Percentiles rank a stretch among this genome's conserved stretches.
These are phyloP conservation scores for Geranium brycei DNA, from an alignment of 345 rosid genomes.

Conservation along the genomic window DNA sequence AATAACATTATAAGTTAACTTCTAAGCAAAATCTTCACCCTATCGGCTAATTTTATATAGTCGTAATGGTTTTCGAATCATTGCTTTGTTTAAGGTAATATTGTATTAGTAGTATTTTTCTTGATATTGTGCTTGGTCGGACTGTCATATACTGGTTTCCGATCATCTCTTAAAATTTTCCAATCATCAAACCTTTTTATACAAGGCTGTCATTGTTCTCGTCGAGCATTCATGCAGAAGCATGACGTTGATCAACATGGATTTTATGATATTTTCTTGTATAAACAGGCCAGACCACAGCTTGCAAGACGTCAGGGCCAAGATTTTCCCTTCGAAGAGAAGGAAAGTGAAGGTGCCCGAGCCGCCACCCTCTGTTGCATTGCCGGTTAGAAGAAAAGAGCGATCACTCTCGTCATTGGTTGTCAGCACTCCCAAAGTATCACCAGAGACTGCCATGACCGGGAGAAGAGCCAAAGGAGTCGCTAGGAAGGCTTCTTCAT, in stretches of 20 bases:
- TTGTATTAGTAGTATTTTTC: neutral
- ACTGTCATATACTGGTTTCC: slow-evolving; percentile 10
- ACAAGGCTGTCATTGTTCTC: neutral
- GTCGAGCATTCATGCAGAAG: neutral
- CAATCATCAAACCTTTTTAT: neutral
- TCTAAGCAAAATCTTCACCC: neutral
- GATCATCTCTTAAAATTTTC: neutral
- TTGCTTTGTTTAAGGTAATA: neutral
- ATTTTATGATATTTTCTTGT: neutral
- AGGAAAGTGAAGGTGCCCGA: slow-evolving; percentile 58
- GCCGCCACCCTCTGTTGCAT: slow-evolving; percentile 35
- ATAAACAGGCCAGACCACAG: slow-evolving; percentile 33
- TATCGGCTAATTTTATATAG: neutral
- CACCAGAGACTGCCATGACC: slow-evolving; percentile 47
- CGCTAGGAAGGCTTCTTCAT: slow-evolving; percentile 39
- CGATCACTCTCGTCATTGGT: slow-evolving; percentile 90
- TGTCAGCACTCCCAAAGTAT: slow-evolving; percentile 65
- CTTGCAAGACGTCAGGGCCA: slow-evolving; percentile 79
- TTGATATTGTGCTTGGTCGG: neutral
- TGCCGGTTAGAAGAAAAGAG: slow-evolving; percentile 84
- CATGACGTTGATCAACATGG: neutral
- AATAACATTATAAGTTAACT: too few relatives aligned
- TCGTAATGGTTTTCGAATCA: neutral
- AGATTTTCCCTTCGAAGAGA: slow-evolving; percentile 67
- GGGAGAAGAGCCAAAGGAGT: slow-evolving; percentile 62